Percentiles rank a stretch among this genome's conserved stretches.
phyloP scores from a whole-genome alignment of 2,329 filamentous ascomycete genomes.

The Paraconiothyrium brasiliense region DNA sequence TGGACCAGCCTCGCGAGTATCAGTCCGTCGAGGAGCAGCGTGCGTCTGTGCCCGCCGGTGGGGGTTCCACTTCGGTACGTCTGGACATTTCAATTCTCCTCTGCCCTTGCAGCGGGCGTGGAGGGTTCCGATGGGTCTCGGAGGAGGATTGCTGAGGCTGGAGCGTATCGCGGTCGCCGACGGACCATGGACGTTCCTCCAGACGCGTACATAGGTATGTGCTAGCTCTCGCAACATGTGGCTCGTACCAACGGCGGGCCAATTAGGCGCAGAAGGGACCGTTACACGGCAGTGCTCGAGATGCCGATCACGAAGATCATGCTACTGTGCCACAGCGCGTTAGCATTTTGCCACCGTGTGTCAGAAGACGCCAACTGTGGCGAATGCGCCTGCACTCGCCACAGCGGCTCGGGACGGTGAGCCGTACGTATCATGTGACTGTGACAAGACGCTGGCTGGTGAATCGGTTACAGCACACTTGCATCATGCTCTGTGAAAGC shows the following conservation, averaged over 20 bases:
- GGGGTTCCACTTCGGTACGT: not conserved
- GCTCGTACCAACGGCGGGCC: not conserved
- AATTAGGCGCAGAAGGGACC: not conserved
- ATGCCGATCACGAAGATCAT: constrained; percentile 13
- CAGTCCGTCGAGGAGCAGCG: not conserved
- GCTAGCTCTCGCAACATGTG: too few species aligned
- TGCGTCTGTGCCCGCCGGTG: not conserved
- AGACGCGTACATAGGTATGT: not conserved
- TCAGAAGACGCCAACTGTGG: constrained; percentile 16
- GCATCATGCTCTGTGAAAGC: not conserved
- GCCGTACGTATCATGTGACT: not conserved
- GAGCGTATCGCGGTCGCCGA: constrained; percentile 1
- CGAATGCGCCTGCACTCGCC: constrained; percentile 19
- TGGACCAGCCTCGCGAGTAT: not conserved
- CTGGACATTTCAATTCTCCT: not conserved
- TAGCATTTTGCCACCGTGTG: not conserved
- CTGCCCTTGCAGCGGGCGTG: not conserved
- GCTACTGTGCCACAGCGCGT: constrained; percentile 3
- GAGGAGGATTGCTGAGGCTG: not conserved
- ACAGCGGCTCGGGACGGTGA: constrained; percentile 21
- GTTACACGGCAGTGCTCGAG: not conserved
- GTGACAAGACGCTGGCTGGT: not conserved
- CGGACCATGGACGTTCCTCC: not conserved
- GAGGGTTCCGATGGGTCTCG: not conserved
- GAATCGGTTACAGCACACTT: not conserved